Base-by-base conservation (phyloP, 2,329 filamentous ascomycete species). In the Xenosphaeropsis pyriputrescens region DNA sequence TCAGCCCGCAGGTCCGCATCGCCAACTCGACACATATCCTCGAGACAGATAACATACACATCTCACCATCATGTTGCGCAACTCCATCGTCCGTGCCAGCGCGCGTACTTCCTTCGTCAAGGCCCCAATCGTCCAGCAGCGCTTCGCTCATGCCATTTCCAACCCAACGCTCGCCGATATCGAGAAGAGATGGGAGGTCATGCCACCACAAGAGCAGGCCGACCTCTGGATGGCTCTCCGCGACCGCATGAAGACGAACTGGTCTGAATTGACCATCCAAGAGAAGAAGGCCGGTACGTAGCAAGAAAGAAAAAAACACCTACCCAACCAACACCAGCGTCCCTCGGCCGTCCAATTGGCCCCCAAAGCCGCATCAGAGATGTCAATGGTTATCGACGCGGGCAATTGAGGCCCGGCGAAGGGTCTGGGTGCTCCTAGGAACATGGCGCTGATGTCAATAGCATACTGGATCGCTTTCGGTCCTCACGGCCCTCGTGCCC, bases 391-490 rank as follows among this genome's bases (percentile, higher is more conserved):
- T 32, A 32, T 17, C 30, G 14, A 3, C n/a, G 13, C 7, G 30
- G 7, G 8, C 16, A 15, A 36, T 22, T 14, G 34, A 36, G 14
- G 12, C 12, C 5, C 16, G 22, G 22, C 18, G 18, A 15, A 22
- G 15, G 4, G 11, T 19, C n/a, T 19, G 6, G 8, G 18, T 15
- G 2, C 12, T 2, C 29, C 5, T 36, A 18, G 17, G 16, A 34
- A 5, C 42, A 55, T 42, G 42, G 12, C 2, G 41, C 43, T 50
- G 33, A 29, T 13, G 5, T 35, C n/a, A 50, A 62, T 60, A 98
- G 91, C 91, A 48, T 98, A 96, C 77, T 98, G 84, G 80, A 94
- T 98, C 57, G 88, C 91, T 49, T 98, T 98, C 59, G 91, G 91
- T 49, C 79, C 88, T 57, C 91, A 98, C 64, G 91, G 91, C 41